Base-by-base conservation (phyloP, 1,284 basidiomycete genomes). In the Exobasidium rhododendri region DNA sequence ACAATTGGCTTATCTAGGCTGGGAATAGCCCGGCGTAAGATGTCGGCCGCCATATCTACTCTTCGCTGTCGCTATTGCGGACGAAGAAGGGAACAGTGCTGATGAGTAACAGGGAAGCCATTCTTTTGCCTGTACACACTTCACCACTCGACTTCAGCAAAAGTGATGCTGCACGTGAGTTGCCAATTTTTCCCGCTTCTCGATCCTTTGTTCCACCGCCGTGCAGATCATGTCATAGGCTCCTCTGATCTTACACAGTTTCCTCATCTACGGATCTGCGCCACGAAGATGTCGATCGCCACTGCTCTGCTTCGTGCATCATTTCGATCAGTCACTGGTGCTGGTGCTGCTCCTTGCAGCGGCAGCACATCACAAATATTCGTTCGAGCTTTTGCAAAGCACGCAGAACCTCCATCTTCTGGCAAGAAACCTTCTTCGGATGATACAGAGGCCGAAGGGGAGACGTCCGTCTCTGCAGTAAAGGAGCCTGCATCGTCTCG, bases 1-100 rank as follows among this genome's bases (percentile, higher is more conserved):
- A 97, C 88, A 68, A 97, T 87, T 61, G 94, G 87, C 74, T 94
- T 91, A 80, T 97, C 93, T 30, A 92, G 89, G n/a, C 87, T 87
- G 2, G 92, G 91, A 65, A 97, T 87, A 31, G 84, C 85, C 30
- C 84, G 83, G 43, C 91, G 86, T 65, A 93, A 90, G 75, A 91
- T 86, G 73, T 89, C 86, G 40, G 88, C 88, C 64, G 91, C 70
- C 35, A 40, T 40, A n/a, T n/a, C n/a, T n/a, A n/a, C n/a, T n/a
- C n/a, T n/a, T n/a, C n/a, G n/a, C n/a, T n/a, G n/a, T n/a, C n/a
- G n/a, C n/a, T n/a, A n/a, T n/a, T n/a, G n/a, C n/a, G n/a, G n/a
- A n/a, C n/a, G n/a, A n/a, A n/a, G n/a, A n/a, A n/a, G n/a, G n/a
- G n/a, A n/a, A n/a, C n/a, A n/a, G n/a, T n/a, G n/a, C n/a, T n/a